Conservation (phyloP, 148 eudicot genomes). For the Rhododendron vialii region DNA sequence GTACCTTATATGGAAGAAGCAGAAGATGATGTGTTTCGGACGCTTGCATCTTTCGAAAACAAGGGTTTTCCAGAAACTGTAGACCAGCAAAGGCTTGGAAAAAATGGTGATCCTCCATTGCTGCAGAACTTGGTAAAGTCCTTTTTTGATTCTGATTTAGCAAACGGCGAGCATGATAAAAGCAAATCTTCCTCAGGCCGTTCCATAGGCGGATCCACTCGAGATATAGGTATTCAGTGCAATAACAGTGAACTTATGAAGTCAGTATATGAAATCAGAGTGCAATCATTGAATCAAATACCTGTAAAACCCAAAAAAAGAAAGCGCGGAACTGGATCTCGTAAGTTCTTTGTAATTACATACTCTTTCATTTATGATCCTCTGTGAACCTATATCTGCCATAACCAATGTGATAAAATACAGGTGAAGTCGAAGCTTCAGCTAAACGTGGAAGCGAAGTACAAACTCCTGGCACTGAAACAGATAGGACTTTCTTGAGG, state of each 20-base stretch:
- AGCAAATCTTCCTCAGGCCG: not conserved
- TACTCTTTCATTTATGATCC: not conserved
- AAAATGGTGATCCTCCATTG: not conserved
- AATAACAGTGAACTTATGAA: constrained; percentile 8
- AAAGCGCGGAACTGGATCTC: constrained; percentile 8
- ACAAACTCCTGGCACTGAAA: constrained; percentile 11
- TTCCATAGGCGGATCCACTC: constrained; percentile 7
- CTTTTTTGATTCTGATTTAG: constrained; percentile 1
- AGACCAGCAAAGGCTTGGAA: not conserved
- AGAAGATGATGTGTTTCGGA: constrained; percentile 5
- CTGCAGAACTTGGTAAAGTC: constrained; percentile 9
- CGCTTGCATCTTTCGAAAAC: not conserved
- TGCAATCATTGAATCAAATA: constrained; percentile 14
- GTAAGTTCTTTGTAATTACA: constrained; percentile 7
- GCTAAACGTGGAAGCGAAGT: constrained; percentile 10
- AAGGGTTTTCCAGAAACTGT: not conserved
- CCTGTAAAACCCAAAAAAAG: constrained; percentile 16
- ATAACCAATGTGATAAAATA: not conserved
- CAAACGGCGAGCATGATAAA: not conserved
- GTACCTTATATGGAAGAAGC: constrained; percentile 12
- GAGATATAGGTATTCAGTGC: constrained; percentile 22
- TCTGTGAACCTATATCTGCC: constrained; percentile 1
- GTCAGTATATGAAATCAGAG: constrained; percentile 12
- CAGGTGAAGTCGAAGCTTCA: constrained; percentile 12
- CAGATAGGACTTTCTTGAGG: constrained; percentile 13